Percentiles rank a stretch among this genome's conserved stretches.
phyloP scores from a whole-genome alignment of 805 yeast species.

The Starmerella vitae region DNA sequence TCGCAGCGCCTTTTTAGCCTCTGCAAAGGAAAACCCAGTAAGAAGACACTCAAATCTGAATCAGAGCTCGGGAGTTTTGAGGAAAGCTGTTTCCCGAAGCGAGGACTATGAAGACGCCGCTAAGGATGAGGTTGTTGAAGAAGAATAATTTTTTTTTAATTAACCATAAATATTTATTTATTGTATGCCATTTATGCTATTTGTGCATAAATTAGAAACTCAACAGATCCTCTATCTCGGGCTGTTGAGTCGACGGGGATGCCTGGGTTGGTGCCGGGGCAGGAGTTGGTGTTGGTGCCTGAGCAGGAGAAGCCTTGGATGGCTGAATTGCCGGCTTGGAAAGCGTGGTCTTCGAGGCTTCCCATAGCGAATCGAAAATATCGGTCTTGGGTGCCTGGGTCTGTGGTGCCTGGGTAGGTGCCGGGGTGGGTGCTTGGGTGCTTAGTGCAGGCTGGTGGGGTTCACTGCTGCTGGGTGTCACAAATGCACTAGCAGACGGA shows the following conservation, averaged over 20 bases:
- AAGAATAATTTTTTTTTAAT: neutral
- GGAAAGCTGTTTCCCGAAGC: conserved; percentile 12
- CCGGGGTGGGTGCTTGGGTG: conserved; percentile 1
- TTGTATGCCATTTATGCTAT: neutral
- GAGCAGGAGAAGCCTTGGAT: neutral
- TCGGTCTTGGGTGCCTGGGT: conserved; percentile 23
- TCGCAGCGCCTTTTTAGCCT: conserved; percentile 17
- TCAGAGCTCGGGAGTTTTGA: conserved; percentile 10
- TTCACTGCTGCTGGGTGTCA: neutral
- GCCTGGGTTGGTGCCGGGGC: conserved; percentile 14
- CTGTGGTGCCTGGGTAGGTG: conserved; percentile 2
- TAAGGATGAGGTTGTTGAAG: neutral
- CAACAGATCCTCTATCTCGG: conserved; percentile 10
- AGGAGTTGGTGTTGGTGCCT: conserved; percentile 3
- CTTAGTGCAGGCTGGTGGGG: neutral
- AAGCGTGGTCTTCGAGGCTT: conserved; percentile 15
- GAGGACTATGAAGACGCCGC: neutral
- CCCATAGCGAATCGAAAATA: conserved; percentile 32
- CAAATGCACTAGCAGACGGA: neutral
- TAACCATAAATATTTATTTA: neutral
- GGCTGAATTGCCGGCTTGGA: conserved; percentile 4
- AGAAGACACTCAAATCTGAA: conserved; percentile 21
- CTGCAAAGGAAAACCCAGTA: conserved; percentile 19
- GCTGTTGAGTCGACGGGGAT: neutral
- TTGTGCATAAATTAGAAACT: conserved; percentile 8